phyloP scores from a whole-genome alignment of 192 early-diverging fungal species.

The Mortierella claussenii region DNA sequence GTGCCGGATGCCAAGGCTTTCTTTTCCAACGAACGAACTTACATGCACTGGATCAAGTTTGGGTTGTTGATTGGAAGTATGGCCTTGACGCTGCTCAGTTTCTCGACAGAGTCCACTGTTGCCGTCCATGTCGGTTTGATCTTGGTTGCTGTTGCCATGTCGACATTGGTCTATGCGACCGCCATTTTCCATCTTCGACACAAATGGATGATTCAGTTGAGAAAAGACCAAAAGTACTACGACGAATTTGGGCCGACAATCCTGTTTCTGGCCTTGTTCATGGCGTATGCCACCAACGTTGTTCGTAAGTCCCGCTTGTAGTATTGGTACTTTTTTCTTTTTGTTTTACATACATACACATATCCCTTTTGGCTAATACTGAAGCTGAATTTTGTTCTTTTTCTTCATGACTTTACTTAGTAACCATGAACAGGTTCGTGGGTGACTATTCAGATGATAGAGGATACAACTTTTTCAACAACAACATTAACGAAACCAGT shows the following conservation, averaged over 20 bases:
- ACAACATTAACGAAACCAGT: background rate
- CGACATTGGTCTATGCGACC: slow-evolving; percentile 26
- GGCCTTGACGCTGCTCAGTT: slow-evolving; percentile 69
- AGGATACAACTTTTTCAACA: slow-evolving; percentile 16
- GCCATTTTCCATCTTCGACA: slow-evolving; percentile 33
- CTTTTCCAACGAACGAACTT: slow-evolving; percentile 93
- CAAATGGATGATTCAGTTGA: slow-evolving; percentile 32
- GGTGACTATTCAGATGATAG: slow-evolving; percentile 4
- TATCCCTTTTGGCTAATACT: background rate
- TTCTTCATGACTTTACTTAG: background rate
- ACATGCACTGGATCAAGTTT: slow-evolving; percentile 84
- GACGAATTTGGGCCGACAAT: slow-evolving; percentile 26
- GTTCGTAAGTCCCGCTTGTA: no score
- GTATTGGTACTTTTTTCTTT: slow-evolving; percentile 14
- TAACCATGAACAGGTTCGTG: slow-evolving; percentile 16
- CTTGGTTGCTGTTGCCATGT: slow-evolving; percentile 32
- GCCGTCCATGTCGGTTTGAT: slow-evolving; percentile 22
- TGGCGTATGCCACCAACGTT: slow-evolving; percentile 40
- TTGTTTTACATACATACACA: background rate
- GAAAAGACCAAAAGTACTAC: slow-evolving; percentile 28
- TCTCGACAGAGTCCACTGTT: background rate
- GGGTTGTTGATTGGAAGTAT: slow-evolving; percentile 71
- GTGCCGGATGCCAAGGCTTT: slow-evolving; percentile 74
- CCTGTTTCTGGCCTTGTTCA: slow-evolving; percentile 31
- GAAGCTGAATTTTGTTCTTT: background rate